Percentiles rank a stretch among this genome's conserved stretches.
These are phyloP conservation scores for Bauhinia variegata DNA, from an alignment of 306 rosid species.

Conservation along the genomic window DNA sequence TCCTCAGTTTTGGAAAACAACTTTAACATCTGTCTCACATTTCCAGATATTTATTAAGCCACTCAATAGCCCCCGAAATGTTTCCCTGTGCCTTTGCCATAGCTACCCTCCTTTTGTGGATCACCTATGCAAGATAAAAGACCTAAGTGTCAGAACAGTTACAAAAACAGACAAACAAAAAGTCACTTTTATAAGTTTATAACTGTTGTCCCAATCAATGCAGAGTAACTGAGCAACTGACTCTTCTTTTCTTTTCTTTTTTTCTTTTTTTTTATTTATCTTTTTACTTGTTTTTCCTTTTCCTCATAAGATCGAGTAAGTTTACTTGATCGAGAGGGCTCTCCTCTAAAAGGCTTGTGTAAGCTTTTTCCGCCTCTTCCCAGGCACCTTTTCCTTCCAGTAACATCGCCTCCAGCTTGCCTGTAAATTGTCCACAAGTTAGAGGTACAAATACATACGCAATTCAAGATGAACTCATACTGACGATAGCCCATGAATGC, in stretches of 20 bases:
- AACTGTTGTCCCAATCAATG: slow-evolving; percentile 16
- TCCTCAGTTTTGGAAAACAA: background rate
- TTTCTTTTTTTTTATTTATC: too few species aligned
- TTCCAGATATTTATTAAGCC: slow-evolving; percentile 92
- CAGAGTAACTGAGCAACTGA: slow-evolving; percentile 26
- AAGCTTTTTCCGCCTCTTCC: slow-evolving; percentile 93
- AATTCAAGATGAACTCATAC: slow-evolving; percentile 14
- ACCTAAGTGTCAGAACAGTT: slow-evolving; percentile 15
- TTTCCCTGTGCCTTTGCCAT: slow-evolving; percentile 95
- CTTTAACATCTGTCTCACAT: slow-evolving; percentile 56
- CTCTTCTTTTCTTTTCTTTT: background rate
- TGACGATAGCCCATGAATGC: too few species aligned
- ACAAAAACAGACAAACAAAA: background rate
- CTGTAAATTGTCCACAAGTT: slow-evolving; percentile 48
- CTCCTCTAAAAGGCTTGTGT: slow-evolving; percentile 89
- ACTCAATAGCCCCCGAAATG: slow-evolving; percentile 75
- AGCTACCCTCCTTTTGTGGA: slow-evolving; percentile 93
- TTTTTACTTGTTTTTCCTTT: too few species aligned
- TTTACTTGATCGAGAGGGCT: slow-evolving; percentile 90
- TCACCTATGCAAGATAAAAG: slow-evolving; percentile 51
- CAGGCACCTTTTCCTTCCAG: slow-evolving; percentile 98
- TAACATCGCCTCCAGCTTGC: slow-evolving; percentile 90
- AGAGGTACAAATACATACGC: slow-evolving; percentile 12
- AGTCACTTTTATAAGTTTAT: background rate
- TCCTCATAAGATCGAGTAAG: slow-evolving; percentile 32